phyloP scores from a whole-genome alignment of 202 grass and related monocot species.

The Bolboschoenoplectus hybrid region DNA sequence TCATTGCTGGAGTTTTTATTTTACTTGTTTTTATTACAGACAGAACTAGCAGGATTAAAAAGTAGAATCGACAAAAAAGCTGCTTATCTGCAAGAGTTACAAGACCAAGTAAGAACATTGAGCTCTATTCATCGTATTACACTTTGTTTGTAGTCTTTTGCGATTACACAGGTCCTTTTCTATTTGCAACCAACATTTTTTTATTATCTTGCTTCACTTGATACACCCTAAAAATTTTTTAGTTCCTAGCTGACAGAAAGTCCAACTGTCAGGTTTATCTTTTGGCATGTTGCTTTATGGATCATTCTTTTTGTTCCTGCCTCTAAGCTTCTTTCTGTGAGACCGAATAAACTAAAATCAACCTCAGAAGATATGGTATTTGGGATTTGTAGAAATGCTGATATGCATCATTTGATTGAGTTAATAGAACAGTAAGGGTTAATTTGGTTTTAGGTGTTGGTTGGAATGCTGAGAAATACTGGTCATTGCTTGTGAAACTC shows the following conservation, averaged over 20 bases:
- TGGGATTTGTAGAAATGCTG: not conserved
- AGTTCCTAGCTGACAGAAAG: not conserved
- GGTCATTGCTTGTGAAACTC: constrained; percentile 32
- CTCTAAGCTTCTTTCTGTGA: not conserved
- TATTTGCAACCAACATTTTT: not conserved
- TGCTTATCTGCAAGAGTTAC: constrained; percentile 92
- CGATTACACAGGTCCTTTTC: not conserved
- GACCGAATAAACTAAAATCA: constrained; percentile 12
- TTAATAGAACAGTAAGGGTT: not conserved
- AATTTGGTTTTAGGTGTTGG: not conserved
- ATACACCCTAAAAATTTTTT: not conserved
- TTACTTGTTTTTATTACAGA: constrained; percentile 53
- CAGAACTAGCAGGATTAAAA: constrained; percentile 65
- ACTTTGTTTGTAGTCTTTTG: constrained; percentile 20
- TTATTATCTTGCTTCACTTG: not conserved
- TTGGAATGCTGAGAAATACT: constrained; percentile 27
- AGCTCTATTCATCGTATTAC: constrained; percentile 6
- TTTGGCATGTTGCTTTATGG: not conserved
- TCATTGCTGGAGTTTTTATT: not conserved
- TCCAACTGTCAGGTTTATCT: constrained; percentile 18
- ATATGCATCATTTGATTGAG: not conserved
- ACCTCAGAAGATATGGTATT: not conserved
- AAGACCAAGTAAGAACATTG: constrained; percentile 82
- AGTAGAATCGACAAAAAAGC: constrained; percentile 85
- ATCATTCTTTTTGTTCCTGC: not conserved